Percentiles rank a stretch among this genome's conserved stretches.
These are phyloP conservation scores for Phytomonas sp. DNA, from an alignment of 208 protist genomes.

Conservation along the genomic window DNA sequence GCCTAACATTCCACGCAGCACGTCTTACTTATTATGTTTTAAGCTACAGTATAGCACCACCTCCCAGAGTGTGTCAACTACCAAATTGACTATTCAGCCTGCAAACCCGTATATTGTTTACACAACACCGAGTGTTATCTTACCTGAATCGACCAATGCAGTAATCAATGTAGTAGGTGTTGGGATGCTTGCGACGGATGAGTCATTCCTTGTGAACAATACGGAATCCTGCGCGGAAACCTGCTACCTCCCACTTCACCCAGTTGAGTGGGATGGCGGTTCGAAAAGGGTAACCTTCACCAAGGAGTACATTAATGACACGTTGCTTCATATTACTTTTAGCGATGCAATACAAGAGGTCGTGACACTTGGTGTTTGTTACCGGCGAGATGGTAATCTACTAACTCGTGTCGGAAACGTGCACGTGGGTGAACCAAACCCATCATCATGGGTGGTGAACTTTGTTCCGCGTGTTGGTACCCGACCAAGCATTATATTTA, in stretches of 20 bases:
- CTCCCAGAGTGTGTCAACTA: slow-evolving; percentile 29
- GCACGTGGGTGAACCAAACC: slow-evolving; percentile 55
- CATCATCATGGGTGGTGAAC: slow-evolving; percentile 48
- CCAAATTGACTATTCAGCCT: slow-evolving; percentile 18
- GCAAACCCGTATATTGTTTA: slow-evolving; percentile 41
- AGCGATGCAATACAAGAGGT: slow-evolving; percentile 20
- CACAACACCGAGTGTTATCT: slow-evolving; percentile 43
- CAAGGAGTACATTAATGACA: slow-evolving; percentile 32
- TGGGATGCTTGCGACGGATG: slow-evolving; percentile 31
- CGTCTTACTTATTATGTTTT: slow-evolving; percentile 61
- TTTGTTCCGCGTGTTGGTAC: slow-evolving; percentile 77
- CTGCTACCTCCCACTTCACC: slow-evolving; percentile 46
- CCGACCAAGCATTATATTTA: slow-evolving; percentile 61
- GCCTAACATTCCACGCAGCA: slow-evolving; percentile 17
- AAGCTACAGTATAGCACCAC: slow-evolving; percentile 34
- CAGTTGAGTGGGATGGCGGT: slow-evolving; percentile 24
- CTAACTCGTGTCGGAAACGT: slow-evolving; percentile 49
- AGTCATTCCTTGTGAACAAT: slow-evolving; percentile 48
- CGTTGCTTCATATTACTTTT: slow-evolving; percentile 38
- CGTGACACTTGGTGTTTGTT: slow-evolving; percentile 65
- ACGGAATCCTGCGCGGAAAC: slow-evolving; percentile 57
- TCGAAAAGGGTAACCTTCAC: slow-evolving; percentile 21
- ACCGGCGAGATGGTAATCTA: slow-evolving; percentile 46
- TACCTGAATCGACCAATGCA: slow-evolving; percentile 31
- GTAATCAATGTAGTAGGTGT: slow-evolving; percentile 46